Base-by-base conservation (phyloP, 805 yeast species). In the Deakozyma indianensis region DNA sequence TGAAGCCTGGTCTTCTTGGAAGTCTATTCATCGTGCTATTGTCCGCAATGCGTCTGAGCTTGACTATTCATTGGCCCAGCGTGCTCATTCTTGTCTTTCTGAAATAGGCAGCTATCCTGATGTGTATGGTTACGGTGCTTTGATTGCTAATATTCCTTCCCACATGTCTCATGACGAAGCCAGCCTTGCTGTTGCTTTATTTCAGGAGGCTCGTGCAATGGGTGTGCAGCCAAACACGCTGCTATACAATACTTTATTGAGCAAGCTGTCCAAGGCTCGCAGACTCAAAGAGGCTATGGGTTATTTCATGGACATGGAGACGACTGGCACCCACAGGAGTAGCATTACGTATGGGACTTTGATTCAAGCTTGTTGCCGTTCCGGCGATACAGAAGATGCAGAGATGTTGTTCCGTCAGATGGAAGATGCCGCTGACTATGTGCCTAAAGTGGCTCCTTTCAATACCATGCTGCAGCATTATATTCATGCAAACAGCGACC, bases 401-500 rank as follows among this genome's bases (percentile, higher is more conserved):
- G 54, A 53, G 48, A 27, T 42, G 16, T 50, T 65, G 24, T 64
- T 64, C 24, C 53, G 48, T 5, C 66, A 64, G 43, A 60, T 64
- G 64, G 68, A 64, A 45, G 29, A 27, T 4, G 55, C 56, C 14
- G 51, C 59, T 4, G 46, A 49, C 23, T 62, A 60, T 46, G 52
- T 45, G 4, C 57, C 65, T 4, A 51, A 53, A 18, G 55, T 61
- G 15, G 64, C 66, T 9, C 67, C 67, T 3, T 67, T 58, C 54
- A 68, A 68, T 50, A 54, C 54, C 16, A 51, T 67, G 56, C 53
- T 68, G 49, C 66, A 63, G 50, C 63, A 54, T 47, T 67, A 61
- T 48, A 61, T 67, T 11, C 58, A 57, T 40, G 53, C 54, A 20
- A 52, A 53, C 42, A 47, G 52, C 5, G 63, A 66, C 46, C 55